Evolutionary conservation across 2,329 filamentous ascomycete species (phyloP).

Genomic region (Rhynchosporium graminicola): DNA sequence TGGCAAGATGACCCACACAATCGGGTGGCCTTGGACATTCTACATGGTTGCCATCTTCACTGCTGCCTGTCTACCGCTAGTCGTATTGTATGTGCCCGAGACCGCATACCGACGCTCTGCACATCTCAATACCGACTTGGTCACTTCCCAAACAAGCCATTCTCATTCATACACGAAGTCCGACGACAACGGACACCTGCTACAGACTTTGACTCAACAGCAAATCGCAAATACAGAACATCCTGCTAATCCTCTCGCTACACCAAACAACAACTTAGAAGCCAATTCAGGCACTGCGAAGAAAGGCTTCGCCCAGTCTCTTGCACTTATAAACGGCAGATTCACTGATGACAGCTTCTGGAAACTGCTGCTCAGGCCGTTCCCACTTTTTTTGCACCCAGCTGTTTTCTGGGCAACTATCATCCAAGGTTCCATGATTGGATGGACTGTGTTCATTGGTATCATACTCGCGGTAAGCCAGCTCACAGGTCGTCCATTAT

Average conservation of each 20-base stretch:
- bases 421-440: constrained; percentile 87
- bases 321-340: constrained; percentile 76
- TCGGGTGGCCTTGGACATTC: constrained; percentile 88
- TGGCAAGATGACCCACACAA: constrained; percentile 74
- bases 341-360: constrained; percentile 76
- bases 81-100: constrained; percentile 82
- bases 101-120: constrained; percentile 72
- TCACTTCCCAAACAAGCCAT: constrained; percentile 29
- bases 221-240: not conserved
- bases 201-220: not conserved
- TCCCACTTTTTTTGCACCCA: constrained; percentile 81
- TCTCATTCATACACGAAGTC: constrained; percentile 17
- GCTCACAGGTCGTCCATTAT: not conserved
- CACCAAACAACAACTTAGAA: constrained; percentile 14
- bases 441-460: constrained; percentile 93
- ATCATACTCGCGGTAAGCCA: constrained; percentile 64
- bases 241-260: not conserved
- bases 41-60: constrained; percentile 86
- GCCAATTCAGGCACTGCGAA: constrained; percentile 45
- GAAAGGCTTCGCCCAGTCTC: constrained; percentile 56
- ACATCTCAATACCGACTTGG: constrained; percentile 69
- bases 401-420: constrained; percentile 79
- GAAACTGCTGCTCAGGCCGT: constrained; percentile 67
- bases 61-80: constrained; percentile 65
- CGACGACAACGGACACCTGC: not conserved